Evolutionary conservation across 2,329 filamentous ascomycete genomes (phyloP).

Genomic region (Alternaria gansuensis): DNA sequence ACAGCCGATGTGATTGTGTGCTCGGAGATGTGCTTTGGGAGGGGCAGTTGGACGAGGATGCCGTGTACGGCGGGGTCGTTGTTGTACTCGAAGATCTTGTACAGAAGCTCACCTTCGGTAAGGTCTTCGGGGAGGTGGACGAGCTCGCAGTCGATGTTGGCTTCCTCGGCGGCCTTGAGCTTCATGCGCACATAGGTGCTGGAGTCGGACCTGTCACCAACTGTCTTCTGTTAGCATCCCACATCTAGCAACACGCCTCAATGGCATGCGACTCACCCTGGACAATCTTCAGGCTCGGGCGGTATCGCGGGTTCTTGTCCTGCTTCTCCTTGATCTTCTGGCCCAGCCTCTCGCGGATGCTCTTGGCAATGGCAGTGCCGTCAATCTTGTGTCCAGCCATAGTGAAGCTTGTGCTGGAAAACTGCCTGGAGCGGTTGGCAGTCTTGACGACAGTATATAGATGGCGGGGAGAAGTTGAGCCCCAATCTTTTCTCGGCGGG

Average conservation of each 20-base stretch:
- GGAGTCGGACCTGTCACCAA: constrained; percentile 92
- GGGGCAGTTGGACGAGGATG: constrained; percentile 90
- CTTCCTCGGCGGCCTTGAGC: constrained; percentile 94
- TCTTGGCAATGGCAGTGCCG: constrained; percentile 92
- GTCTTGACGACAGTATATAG: constrained; percentile 30
- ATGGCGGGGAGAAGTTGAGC: constrained; percentile 28
- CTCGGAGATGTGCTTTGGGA: constrained; percentile 90
- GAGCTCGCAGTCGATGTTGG: constrained; percentile 87
- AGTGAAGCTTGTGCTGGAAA: constrained; percentile 64
- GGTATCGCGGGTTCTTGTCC: constrained; percentile 83
- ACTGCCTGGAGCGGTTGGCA: constrained; percentile 38
- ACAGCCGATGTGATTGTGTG: constrained; percentile 90
- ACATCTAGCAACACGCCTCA: neutral
- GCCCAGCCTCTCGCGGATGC: constrained; percentile 83
- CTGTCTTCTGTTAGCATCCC: constrained; percentile 57
- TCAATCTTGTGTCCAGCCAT: constrained; percentile 95
- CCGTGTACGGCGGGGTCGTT: constrained; percentile 87
- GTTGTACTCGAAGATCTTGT: constrained; percentile 83
- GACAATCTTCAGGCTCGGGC: constrained; percentile 90
- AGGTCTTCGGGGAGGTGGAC: constrained; percentile 83
- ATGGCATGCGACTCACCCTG: constrained; percentile 70
- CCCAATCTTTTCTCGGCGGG: constrained; percentile 43
- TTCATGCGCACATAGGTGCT: constrained; percentile 99
- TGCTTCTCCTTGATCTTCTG: constrained; percentile 83
- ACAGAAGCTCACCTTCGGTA: constrained; percentile 84